These are phyloP conservation scores for Podaxis sp. DNA, from an alignment of 768 basidiomycete species.

Conservation along the genomic window DNA sequence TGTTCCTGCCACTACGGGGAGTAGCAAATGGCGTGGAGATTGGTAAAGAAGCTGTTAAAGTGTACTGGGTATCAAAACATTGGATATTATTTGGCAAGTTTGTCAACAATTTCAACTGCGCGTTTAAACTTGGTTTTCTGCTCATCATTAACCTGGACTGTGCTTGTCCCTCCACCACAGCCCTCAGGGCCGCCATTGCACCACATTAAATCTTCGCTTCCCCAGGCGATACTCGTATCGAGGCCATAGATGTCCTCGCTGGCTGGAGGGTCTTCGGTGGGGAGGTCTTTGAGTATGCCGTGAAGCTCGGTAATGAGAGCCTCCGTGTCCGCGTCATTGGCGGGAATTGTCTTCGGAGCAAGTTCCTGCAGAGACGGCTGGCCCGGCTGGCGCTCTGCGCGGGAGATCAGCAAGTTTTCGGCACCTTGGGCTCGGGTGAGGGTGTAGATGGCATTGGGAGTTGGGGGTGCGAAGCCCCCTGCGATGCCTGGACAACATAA, in stretches of 20 bases:
- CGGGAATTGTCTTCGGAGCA: slow-evolving; percentile 38
- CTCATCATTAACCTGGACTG: slow-evolving; percentile 50
- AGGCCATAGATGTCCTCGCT: slow-evolving; percentile 73
- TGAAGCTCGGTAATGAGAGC: slow-evolving; percentile 58
- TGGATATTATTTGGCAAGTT: slow-evolving; percentile 29
- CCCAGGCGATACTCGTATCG: slow-evolving; percentile 64
- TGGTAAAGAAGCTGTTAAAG: background rate
- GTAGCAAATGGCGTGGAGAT: background rate
- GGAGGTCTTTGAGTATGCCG: slow-evolving; percentile 55
- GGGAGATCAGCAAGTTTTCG: slow-evolving; percentile 39
- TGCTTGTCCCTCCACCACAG: slow-evolving; percentile 50
- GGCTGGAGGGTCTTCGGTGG: slow-evolving; percentile 53
- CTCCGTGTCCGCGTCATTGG: slow-evolving; percentile 26
- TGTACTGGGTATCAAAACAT: background rate
- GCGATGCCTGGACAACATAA: slow-evolving; percentile 52
- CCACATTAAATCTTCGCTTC: slow-evolving; percentile 59
- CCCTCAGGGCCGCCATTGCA: slow-evolving; percentile 60
- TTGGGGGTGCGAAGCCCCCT: slow-evolving; percentile 75
- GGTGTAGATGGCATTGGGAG: slow-evolving; percentile 51
- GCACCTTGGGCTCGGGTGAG: slow-evolving; percentile 40
- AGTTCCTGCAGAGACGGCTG: slow-evolving; percentile 39
- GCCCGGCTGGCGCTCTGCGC: slow-evolving; percentile 48
- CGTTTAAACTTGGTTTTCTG: slow-evolving; percentile 67
- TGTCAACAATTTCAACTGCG: slow-evolving; percentile 65
- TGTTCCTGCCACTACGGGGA: background rate